These are phyloP conservation scores for Lipomyces orientalis DNA, from an alignment of 805 yeast species.

Conservation along the genomic window DNA sequence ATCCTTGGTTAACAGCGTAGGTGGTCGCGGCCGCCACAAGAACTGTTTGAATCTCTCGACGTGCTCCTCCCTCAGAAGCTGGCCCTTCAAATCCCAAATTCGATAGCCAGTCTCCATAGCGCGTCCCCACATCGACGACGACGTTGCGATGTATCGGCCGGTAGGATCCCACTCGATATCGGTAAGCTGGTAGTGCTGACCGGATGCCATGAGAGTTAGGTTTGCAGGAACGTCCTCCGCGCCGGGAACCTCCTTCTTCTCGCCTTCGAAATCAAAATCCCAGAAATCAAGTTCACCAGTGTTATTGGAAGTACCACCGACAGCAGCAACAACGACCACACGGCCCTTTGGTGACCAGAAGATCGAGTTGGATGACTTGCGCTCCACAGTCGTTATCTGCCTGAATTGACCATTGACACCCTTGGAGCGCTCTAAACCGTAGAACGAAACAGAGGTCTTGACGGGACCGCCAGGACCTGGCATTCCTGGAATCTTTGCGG, in stretches of 20 bases:
- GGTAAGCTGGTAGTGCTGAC: constrained; percentile 77
- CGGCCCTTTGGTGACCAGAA: constrained; percentile 94
- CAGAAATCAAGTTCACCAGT: constrained; percentile 73
- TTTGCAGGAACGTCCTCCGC: constrained; percentile 60
- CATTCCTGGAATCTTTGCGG: constrained; percentile 10
- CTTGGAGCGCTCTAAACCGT: constrained; percentile 71
- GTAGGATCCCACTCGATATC: constrained; percentile 94
- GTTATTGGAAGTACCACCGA: constrained; percentile 56
- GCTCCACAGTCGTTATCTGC: constrained; percentile 60
- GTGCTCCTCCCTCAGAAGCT: constrained; percentile 71
- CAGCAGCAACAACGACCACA: constrained; percentile 63
- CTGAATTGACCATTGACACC: constrained; percentile 64
- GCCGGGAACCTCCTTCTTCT: constrained; percentile 47
- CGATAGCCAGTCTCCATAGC: constrained; percentile 89
- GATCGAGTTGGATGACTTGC: constrained; percentile 73
- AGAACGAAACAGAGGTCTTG: constrained; percentile 75
- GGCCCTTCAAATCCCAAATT: constrained; percentile 84
- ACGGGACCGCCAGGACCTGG: constrained; percentile 46
- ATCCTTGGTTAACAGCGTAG: constrained; percentile 69
- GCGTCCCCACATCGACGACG: constrained; percentile 87
- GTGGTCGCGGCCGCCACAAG: constrained; percentile 98
- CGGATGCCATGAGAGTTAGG: constrained; percentile 65
- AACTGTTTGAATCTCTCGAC: constrained; percentile 86
- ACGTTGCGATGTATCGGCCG: constrained; percentile 85
- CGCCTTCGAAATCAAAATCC: constrained; percentile 85